Evolutionary conservation across 805 yeast genomes (phyloP).

Genomic region (Starmerella gropengiesseri): DNA sequence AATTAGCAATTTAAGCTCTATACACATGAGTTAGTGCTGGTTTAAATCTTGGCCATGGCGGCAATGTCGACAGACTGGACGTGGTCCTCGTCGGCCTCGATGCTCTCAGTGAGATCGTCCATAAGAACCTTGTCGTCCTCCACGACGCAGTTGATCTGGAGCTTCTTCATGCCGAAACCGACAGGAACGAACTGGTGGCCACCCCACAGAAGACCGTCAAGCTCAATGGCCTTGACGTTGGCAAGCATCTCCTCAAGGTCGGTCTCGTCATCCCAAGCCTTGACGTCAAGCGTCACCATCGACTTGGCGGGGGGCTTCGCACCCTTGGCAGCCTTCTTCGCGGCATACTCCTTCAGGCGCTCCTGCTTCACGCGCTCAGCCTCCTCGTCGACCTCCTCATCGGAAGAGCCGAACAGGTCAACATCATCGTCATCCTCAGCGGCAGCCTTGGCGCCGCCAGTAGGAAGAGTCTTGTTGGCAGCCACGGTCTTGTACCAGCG

Average conservation of each 20-base stretch:
- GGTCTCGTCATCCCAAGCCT: conserved; percentile 99
- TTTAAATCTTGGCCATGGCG: conserved; percentile 95
- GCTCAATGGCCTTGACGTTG: conserved; percentile 71
- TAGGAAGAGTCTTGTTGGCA: conserved; percentile 40
- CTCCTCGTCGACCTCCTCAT: conserved; percentile 89
- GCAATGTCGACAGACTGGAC: conserved; percentile 98
- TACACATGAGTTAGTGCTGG: background rate
- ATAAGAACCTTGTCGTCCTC: conserved; percentile 94
- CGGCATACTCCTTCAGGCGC: conserved; percentile 96
- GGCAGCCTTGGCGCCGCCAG: conserved; percentile 49
- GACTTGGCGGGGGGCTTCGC: conserved; percentile 99
- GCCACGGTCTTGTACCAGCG: conserved; percentile 99
- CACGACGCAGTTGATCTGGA: conserved; percentile 95
- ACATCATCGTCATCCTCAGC: conserved; percentile 87
- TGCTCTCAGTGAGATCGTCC: conserved; percentile 65
- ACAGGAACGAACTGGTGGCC: conserved; percentile 91
- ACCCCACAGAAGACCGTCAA: conserved; percentile 98
- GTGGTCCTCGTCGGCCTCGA: conserved; percentile 94
- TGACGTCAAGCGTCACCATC: conserved; percentile 89
- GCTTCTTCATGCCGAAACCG: conserved; percentile 99
- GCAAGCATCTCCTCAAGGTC: conserved; percentile 80
- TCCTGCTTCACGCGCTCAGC: conserved; percentile 96
- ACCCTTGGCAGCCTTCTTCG: conserved; percentile 93
- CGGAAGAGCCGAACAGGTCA: conserved; percentile 88
- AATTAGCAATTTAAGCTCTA: no score